These are phyloP conservation scores for Nothophoma quercina DNA, from an alignment of 2,329 filamentous ascomycete genomes.

Conservation along the genomic window DNA sequence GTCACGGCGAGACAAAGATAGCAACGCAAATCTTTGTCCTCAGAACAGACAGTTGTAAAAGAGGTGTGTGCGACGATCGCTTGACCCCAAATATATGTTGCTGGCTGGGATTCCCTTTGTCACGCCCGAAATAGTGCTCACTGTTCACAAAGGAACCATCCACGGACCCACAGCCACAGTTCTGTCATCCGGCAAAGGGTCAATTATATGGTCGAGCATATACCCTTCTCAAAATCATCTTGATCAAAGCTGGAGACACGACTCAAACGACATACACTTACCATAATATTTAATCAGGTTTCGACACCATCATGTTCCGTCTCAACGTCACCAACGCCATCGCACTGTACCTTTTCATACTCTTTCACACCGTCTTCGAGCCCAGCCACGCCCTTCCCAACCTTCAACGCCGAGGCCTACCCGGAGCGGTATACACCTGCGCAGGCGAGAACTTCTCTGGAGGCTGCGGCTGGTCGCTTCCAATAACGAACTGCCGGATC, in stretches of 20 bases:
- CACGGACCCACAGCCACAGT: conserved; percentile 9
- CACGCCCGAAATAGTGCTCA: conserved; percentile 9
- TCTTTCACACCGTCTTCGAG: conserved; percentile 19
- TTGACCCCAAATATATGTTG: not conserved
- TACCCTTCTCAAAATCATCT: not conserved
- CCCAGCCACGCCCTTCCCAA: conserved; percentile 20
- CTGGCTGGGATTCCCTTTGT: conserved; percentile 7
- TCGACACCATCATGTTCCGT: conserved; percentile 5
- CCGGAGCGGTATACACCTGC: conserved; percentile 47
- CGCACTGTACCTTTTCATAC: conserved; percentile 9
- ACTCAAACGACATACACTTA: conserved; percentile 10
- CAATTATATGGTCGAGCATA: not conserved
- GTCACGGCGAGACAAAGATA: conserved; percentile 31
- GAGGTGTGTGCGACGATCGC: conserved; percentile 12
- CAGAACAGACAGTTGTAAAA: conserved; percentile 2
- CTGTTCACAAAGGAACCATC: conserved; percentile 7
- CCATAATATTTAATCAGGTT: conserved; percentile 12
- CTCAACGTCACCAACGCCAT: conserved; percentile 9
- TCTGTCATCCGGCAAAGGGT: not conserved
- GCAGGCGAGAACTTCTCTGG: conserved; percentile 36
- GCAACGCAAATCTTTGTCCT: conserved; percentile 25
- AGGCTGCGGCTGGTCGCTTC: conserved; percentile 39
- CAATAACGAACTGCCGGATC: conserved; percentile 34
- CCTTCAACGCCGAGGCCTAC: conserved; percentile 40
- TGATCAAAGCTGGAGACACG: not conserved